Evolutionary conservation across 2,329 filamentous ascomycete genomes (phyloP).

Genomic region (Allantophomopsis lycopodina): DNA sequence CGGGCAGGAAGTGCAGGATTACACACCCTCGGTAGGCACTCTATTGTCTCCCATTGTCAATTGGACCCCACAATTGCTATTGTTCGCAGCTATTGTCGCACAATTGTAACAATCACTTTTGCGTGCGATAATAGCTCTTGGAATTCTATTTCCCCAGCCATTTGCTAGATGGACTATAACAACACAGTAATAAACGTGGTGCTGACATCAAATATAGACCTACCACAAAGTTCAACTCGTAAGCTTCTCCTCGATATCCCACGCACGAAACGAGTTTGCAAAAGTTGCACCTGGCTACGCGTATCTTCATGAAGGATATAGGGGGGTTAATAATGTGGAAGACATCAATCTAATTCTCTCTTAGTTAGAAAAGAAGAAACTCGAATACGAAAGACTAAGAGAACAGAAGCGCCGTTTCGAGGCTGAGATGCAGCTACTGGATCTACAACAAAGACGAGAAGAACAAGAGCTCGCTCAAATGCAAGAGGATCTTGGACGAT

Average conservation of each 20-base stretch:
- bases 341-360: background rate
- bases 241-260: constrained; percentile 25
- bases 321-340: too few relatives aligned
- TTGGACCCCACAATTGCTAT: constrained; percentile 6
- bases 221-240: constrained; percentile 67
- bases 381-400: constrained; percentile 81
- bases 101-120: constrained; percentile 1
- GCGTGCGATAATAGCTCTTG: background rate
- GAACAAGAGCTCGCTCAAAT: constrained; percentile 77
- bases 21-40: constrained; percentile 18
- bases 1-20: constrained; percentile 15
- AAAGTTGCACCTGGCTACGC: too few relatives aligned
- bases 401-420: constrained; percentile 85
- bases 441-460: constrained; percentile 70
- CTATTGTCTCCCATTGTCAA: constrained; percentile 5
- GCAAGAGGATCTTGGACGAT: constrained; percentile 59
- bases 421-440: constrained; percentile 80
- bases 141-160: background rate
- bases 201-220: constrained; percentile 29
- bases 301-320: too few relatives aligned
- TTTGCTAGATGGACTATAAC: constrained; percentile 1
- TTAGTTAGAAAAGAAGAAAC: constrained; percentile 86
- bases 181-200: constrained; percentile 4
- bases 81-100: constrained; percentile 1
- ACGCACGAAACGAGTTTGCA: too few relatives aligned